Base-by-base conservation (phyloP, 768 basidiomycete genomes). In the Russula sp. region DNA sequence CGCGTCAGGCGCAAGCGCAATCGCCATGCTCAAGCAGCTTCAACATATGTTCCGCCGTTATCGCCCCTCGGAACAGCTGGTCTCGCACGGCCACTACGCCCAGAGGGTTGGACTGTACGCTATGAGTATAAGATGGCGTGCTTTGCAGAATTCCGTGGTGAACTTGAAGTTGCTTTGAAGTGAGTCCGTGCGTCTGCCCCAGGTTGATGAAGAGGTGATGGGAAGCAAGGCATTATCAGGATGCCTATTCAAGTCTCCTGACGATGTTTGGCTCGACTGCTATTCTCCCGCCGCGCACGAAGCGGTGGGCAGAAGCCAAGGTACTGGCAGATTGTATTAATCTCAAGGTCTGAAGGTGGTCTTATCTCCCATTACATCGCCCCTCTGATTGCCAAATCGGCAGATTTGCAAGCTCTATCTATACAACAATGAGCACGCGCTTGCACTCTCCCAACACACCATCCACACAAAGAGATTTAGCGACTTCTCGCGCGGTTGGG, bases 51-150 rank as follows among this genome's bases (percentile, higher is more conserved):
- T 5, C 77, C 77, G n/a, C 76, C 83, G 4, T 68, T 79, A n/a
- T 74, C 78, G 22, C 79, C 81, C 3, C 61, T 80, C 8, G 82
- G 79, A 6, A 39, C 68, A 20, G 62, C 73, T 22, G 66, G 77
- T 14, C 72, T 73, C 45, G 72, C 82, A 20, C 83, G 86, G 18
- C 85, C 88, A 0, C 76, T 97, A 5, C 79, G 89, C 34, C 83
- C 88, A 0, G 87, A 92, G 73, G 95, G 95, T 0, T 99, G 95
- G 96, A 92, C 90, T 0, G 94, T 96, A 20, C 79, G 97, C 35
- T 98, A 98, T 70, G 95, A 98, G 72, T 98, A 94, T 79, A 99
- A 98, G 76, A 90, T 95, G 82, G 97, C 89, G 0, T 88, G 89
- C 68, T 98, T 98, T 73, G 94, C 96, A 0, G 96, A 99, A 74